Percentiles rank a stretch among this genome's conserved stretches.
phyloP scores from a whole-genome alignment of 2,329 filamentous ascomycete genomes.

The Grosmannia clavigera region DNA sequence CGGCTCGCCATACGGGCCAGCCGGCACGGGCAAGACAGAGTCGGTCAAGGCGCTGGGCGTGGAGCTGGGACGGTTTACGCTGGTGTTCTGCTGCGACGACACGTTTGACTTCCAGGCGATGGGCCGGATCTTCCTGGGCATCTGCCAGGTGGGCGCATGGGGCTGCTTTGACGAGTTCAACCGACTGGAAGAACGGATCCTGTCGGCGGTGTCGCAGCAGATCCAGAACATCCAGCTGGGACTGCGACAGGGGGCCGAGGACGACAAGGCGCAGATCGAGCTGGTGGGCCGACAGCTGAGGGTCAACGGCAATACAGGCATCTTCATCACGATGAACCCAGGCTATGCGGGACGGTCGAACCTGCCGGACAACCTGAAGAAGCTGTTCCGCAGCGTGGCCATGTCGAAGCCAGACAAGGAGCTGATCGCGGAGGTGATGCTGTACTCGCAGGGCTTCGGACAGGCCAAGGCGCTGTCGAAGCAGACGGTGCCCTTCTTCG shows the following conservation, averaged over 20 bases:
- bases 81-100: conserved; percentile 99
- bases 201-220: conserved; percentile 96
- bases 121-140: conserved; percentile 97
- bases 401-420: conserved; percentile 99
- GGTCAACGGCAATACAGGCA: conserved; percentile 87
- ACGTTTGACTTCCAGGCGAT: conserved; percentile 99
- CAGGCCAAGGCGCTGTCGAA: conserved; percentile 89
- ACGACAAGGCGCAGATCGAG: conserved; percentile 65
- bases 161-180: conserved; percentile 99
- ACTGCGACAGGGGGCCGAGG: conserved; percentile 69
- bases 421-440: conserved; percentile 98
- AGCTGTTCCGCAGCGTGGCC: conserved; percentile 95
- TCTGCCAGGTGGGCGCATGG: conserved; percentile 98
- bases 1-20: conserved; percentile 93
- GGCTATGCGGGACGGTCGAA: conserved; percentile 97
- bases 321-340: conserved; percentile 99
- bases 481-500: conserved; percentile 97
- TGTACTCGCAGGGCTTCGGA: conserved; percentile 98
- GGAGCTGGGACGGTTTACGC: conserved; percentile 90
- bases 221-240: conserved; percentile 99
- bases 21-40: conserved; percentile 97
- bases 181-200: conserved; percentile 89
- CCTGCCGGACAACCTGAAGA: conserved; percentile 97
- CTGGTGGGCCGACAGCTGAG: conserved; percentile 80
- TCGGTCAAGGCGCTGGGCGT: conserved; percentile 97